Conservation (phyloP, 179 eudicot species). For the Kewa caespitosa region DNA sequence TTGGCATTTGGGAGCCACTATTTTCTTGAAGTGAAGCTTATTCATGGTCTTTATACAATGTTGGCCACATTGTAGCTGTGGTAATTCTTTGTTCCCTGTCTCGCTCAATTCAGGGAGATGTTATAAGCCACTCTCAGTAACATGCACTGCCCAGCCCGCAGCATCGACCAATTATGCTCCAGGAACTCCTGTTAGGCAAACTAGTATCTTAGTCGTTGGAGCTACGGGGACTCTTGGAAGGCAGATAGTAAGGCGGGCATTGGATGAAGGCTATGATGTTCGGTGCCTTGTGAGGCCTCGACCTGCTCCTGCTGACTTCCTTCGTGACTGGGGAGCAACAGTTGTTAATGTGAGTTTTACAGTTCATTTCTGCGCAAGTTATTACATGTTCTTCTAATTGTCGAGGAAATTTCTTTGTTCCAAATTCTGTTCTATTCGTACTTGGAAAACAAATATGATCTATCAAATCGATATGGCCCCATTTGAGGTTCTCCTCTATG, state of each 20-base stretch:
- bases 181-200: conserved; percentile 90
- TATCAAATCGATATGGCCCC: no score
- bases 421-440: no score
- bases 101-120: conserved; percentile 52
- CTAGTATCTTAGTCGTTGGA: conserved; percentile 95
- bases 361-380: no score
- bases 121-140: conserved; percentile 42
- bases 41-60: background rate
- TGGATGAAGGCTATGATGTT: conserved; percentile 98
- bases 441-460: no score
- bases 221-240: conserved; percentile 97
- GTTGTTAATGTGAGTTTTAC: conserved; percentile 74
- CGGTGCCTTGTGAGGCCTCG: conserved; percentile 95
- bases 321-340: conserved; percentile 99
- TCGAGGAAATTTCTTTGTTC: no score
- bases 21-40: conserved; percentile 8
- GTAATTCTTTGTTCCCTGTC: background rate
- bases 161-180: conserved; percentile 80
- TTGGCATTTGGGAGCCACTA: background rate
- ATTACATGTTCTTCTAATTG: no score
- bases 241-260: conserved; percentile 90
- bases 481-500: no score
- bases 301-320: conserved; percentile 99
- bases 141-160: conserved; percentile 51
- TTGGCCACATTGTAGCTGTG: background rate